A percentile compares a stretch with the other conserved stretches of the same genome.
phyloP scores from a whole-genome alignment of 768 basidiomycete genomes.

The Tulasnella sp. region DNA sequence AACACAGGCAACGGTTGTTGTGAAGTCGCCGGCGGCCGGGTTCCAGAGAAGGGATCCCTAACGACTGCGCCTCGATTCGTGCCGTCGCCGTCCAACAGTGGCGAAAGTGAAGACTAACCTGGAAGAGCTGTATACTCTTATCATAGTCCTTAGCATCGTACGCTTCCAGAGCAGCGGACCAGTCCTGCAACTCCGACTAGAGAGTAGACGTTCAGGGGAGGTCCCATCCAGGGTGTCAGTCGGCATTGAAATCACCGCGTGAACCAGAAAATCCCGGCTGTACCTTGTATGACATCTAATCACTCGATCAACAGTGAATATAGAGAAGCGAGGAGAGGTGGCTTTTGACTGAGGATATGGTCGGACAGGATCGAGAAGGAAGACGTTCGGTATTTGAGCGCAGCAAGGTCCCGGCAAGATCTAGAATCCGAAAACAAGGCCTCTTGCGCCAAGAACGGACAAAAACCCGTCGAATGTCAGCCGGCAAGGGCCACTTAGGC shows the following conservation, averaged over 20 bases:
- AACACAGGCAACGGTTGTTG: neutral
- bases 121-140: slow-evolving; percentile 68
- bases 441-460: neutral
- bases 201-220: neutral
- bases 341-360: neutral
- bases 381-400: neutral
- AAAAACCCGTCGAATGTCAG: neutral
- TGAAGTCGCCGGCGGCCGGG: neutral
- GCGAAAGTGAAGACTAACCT: slow-evolving; percentile 42
- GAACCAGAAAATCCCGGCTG: neutral
- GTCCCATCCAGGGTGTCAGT: slow-evolving; percentile 1
- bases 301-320: neutral
- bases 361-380: neutral
- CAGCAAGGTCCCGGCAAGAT: neutral
- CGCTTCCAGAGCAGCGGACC: slow-evolving; percentile 81
- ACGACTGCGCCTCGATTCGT: neutral
- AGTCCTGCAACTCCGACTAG: slow-evolving; percentile 65
- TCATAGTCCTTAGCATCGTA: slow-evolving; percentile 85
- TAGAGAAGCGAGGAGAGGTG: neutral
- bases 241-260: neutral
- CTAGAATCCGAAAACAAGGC: neutral
- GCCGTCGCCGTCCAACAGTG: neutral
- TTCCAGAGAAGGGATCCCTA: neutral
- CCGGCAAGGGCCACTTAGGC: neutral
- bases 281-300: neutral